Base-by-base conservation (phyloP, 495 filamentous ascomycete species). In the Annulohypoxylon bovei region DNA sequence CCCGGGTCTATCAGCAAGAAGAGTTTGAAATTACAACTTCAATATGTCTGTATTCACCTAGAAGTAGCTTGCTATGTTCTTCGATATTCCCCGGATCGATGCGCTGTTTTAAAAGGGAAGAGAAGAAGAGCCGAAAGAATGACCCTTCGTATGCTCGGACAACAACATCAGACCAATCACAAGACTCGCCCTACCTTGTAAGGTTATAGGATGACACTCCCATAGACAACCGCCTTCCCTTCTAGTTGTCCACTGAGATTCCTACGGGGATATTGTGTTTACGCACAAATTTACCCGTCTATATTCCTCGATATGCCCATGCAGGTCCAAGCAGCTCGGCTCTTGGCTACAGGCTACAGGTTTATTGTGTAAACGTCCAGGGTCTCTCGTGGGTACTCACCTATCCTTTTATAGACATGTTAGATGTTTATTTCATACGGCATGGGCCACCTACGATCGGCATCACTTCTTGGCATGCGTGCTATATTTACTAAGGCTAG, bases 221-320 rank as follows among this genome's bases (percentile, higher is more conserved):
- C 44, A 8, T 47, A 14, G 9, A 28, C 7, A 63, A 64, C 58
- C 57, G 58, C 69, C 69, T 72, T 72, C 69, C 69, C 46, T 63
- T 64, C 68, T 71, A 46, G 68, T 63, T 71, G 30, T 67, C 58
- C 14, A 71, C 47, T 71, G 35, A 55, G 39, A 55, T 47, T 35
- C 30, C 27, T 44, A 6, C 18, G 58, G 53, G 47, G 42, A 52
- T 49, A 49, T 57, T 58, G 30, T 53, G 20, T 53, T 23, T 46
- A 50, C 57, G 28, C 22, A n/a, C 35, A 58, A 14, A 71, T 70
- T 70, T 73, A 71, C 35, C 71, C 71, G 67, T 69, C 30, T 60
- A 73, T 69, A 62, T 67, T 62, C 55, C 56, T 70, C 28, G 47
- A 73, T 63, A 67, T 73, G 46, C 62, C 59, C 59, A 60, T 64